phyloP scores from a whole-genome alignment of 352 stramenopile species.

The Globisporangium cystogenes region DNA sequence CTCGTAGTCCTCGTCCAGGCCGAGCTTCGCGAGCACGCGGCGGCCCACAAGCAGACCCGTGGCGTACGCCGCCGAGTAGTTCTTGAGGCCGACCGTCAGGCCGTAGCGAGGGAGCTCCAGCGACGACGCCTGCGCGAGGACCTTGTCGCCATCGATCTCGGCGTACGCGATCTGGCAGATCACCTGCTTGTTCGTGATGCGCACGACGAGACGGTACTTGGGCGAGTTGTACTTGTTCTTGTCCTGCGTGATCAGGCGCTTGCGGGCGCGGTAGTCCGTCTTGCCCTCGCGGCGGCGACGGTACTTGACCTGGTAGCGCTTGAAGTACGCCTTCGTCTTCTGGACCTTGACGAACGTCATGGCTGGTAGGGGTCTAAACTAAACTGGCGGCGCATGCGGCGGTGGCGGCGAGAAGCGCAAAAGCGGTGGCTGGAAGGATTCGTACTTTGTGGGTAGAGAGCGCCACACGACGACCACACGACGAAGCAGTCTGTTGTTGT shows the following conservation, averaged over 20 bases:
- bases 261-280: conserved; percentile 99
- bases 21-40: conserved; percentile 96
- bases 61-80: conserved; percentile 98
- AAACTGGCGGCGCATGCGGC: conserved; percentile 1
- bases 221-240: conserved; percentile 99
- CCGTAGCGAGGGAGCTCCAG: conserved; percentile 97
- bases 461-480: too few relatives aligned
- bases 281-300: conserved; percentile 97
- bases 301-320: conserved; percentile 99
- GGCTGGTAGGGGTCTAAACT: conserved; percentile 68
- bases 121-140: conserved; percentile 92
- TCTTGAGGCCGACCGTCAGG: conserved; percentile 97
- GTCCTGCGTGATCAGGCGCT: conserved; percentile 97
- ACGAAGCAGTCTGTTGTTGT: too few relatives aligned
- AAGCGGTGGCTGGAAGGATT: conserved; percentile 1
- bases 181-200: conserved; percentile 95
- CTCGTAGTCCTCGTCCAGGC: conserved; percentile 97
- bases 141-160: conserved; percentile 98
- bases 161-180: conserved; percentile 99
- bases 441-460: neutral
- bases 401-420: neutral
- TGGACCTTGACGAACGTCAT: conserved; percentile 98
- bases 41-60: conserved; percentile 94
- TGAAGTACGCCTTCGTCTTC: conserved; percentile 99
- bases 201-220: conserved; percentile 97